Conservation (phyloP, 2,329 filamentous ascomycete genomes). For the Trichoderma oligosporum region DNA sequence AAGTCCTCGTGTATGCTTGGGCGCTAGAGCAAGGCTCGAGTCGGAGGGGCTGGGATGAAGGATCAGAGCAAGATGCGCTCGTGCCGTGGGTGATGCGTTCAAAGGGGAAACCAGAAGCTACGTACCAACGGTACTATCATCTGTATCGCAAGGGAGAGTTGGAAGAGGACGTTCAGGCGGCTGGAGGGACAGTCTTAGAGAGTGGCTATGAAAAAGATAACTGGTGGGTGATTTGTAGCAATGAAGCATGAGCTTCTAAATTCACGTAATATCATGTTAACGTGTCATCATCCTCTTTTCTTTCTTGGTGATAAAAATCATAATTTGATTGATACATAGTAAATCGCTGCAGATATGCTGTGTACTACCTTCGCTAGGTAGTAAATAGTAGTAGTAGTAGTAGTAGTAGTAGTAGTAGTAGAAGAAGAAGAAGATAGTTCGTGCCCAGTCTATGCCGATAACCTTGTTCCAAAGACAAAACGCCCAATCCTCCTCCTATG, state of each 20-base stretch:
- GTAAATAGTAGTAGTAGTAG: too few species aligned
- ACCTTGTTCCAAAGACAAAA: not conserved
- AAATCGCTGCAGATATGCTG: slow-evolving; percentile 17
- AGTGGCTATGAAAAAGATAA: slow-evolving; percentile 95
- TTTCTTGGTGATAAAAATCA: too few species aligned
- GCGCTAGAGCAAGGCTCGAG: slow-evolving; percentile 87
- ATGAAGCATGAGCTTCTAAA: not conserved
- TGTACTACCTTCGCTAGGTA: slow-evolving; percentile 7
- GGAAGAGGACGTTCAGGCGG: slow-evolving; percentile 69
- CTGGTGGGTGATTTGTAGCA: slow-evolving; percentile 78
- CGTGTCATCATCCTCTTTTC: too few species aligned
- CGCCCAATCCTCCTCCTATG: not conserved
- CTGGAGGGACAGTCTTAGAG: slow-evolving; percentile 71
- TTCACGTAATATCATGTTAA: too few species aligned
- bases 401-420: too few species aligned
- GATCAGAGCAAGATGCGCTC: slow-evolving; percentile 82
- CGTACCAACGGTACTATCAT: slow-evolving; percentile 91
- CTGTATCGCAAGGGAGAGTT: slow-evolving; percentile 84
- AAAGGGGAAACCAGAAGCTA: slow-evolving; percentile 44
- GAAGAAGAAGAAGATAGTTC: not conserved
- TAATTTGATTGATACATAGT: slow-evolving; percentile 3
- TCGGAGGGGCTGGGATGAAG: slow-evolving; percentile 82
- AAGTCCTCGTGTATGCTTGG: slow-evolving; percentile 86
- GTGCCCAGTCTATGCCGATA: slow-evolving; percentile 9
- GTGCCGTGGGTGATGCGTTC: slow-evolving; percentile 82